Base-by-base conservation (phyloP, 805 yeast species). In the Metschnikowia gelsemii region DNA sequence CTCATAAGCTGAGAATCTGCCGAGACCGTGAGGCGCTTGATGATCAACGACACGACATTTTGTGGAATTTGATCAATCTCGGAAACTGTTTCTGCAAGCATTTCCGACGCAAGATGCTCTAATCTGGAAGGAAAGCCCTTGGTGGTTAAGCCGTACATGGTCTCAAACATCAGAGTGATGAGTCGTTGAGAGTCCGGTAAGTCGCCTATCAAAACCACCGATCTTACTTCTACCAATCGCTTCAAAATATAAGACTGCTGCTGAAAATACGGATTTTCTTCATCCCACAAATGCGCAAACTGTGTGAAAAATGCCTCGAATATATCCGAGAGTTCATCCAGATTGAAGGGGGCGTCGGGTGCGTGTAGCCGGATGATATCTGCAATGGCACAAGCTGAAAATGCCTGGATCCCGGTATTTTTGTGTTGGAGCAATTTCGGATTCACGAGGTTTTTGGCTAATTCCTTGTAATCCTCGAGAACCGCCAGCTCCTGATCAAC, bases 311-410 rank as follows among this genome's bases (percentile, higher is more conserved):
- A 78, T 6, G 86, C 68, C 49, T 73, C 76, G 65, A 89, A 87
- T 14, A 87, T 75, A 3, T 70, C 80, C 0, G 79, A 67, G 27
- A 89, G 67, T 50, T 84, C 82, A 1, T 66, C 48, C 18, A 80
- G 79, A 2, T 84, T 78, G 61, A 75, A 89, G 3, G 97, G 96
- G 5, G 96, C 95, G 57, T 89, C 87, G 0, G 96, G 96, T 0
- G 96, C 96, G 54, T 74, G 83, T 12, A 90, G 60, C 43, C 96
- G 70, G 30, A 89, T 62, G 8, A 90, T 68, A 57, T 89, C 96
- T 5, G 88, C 72, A 6, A 88, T 48, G 48, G 93, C 81, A 55
- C 95, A 83, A 6, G 93, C 80, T 1, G 75, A 75, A 43, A 70
- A 78, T 0, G 90, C 79, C 49, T 80, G 84, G 6, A 89, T 79